Evolutionary conservation across 2,329 filamentous ascomycete genomes (phyloP).

Genomic region (Microdochium nivale): DNA sequence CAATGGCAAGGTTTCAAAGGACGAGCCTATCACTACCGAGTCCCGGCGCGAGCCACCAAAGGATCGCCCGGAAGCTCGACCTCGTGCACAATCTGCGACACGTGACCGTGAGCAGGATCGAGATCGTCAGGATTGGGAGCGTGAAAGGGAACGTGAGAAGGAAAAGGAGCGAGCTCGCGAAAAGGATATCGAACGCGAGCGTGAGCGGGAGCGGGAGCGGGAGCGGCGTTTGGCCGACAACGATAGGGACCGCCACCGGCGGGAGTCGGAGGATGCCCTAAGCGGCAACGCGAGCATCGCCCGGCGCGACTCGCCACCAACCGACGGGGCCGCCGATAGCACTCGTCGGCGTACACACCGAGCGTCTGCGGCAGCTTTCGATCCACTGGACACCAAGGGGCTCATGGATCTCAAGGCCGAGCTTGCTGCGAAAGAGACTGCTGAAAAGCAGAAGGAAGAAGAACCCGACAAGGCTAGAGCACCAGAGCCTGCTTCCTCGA

Average conservation of each 20-base stretch:
- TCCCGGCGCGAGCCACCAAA: conserved; percentile 8
- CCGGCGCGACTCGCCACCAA: conserved; percentile 28
- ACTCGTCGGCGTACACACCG: conserved; percentile 27
- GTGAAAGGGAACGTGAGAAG: conserved; percentile 12
- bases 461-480: conserved; percentile 6
- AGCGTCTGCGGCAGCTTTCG: conserved; percentile 30
- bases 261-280: conserved; percentile 28
- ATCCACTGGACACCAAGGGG: conserved; percentile 43
- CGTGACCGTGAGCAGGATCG: conserved; percentile 4
- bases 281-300: conserved; percentile 11
- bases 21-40: conserved; percentile 9
- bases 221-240: not conserved
- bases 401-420: conserved; percentile 42
- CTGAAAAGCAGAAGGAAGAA: conserved; percentile 16
- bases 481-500: not conserved
- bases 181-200: conserved; percentile 7
- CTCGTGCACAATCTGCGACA: conserved; percentile 8
- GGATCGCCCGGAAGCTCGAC: conserved; percentile 9
- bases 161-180: conserved; percentile 7
- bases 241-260: conserved; percentile 17
- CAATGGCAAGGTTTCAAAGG: not conserved
- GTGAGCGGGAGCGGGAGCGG: conserved; percentile 7
- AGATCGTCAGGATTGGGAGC: conserved; percentile 6
- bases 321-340: conserved; percentile 28
- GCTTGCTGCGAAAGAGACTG: conserved; percentile 31